phyloP scores from a whole-genome alignment of 257 asterid species.

The Jasminum sambac region DNA sequence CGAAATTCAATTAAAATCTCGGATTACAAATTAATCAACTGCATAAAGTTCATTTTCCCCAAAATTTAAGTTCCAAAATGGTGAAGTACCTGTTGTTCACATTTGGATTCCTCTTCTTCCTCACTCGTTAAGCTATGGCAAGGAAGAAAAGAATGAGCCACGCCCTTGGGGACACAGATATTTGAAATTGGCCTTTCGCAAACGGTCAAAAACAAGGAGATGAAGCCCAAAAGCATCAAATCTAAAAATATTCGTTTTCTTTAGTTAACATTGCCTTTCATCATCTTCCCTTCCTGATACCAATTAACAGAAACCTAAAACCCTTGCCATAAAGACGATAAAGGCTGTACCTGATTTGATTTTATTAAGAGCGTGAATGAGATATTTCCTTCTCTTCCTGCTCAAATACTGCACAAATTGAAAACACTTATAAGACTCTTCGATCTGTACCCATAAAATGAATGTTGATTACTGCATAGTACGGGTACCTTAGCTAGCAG shows the following conservation, averaged over 20 bases:
- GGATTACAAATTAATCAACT: neutral
- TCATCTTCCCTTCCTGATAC: too few species aligned
- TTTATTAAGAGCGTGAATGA: constrained; percentile 57
- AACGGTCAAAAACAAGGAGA: constrained; percentile 63
- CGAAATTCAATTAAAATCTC: neutral
- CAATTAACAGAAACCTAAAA: too few species aligned
- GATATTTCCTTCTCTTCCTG: constrained; percentile 50
- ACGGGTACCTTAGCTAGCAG: too few species aligned
- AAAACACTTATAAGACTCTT: too few species aligned
- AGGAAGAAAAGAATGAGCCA: constrained; percentile 59
- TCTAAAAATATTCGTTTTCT: too few species aligned
- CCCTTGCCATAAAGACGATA: neutral
- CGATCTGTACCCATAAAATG: too few species aligned
- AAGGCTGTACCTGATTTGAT: constrained; percentile 50
- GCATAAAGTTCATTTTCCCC: neutral
- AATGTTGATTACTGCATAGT: too few species aligned
- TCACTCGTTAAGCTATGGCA: constrained; percentile 37
- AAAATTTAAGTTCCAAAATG: neutral
- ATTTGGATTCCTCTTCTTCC: constrained; percentile 46
- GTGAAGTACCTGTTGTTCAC: constrained; percentile 42
- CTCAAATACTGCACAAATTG: constrained; percentile 46
- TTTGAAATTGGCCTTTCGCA: constrained; percentile 49
- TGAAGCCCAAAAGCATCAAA: constrained; percentile 74
- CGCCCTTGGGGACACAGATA: constrained; percentile 49
- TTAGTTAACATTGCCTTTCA: too few species aligned